Base-by-base conservation (phyloP, 495 filamentous ascomycete species). In the Neurospora sp. region DNA sequence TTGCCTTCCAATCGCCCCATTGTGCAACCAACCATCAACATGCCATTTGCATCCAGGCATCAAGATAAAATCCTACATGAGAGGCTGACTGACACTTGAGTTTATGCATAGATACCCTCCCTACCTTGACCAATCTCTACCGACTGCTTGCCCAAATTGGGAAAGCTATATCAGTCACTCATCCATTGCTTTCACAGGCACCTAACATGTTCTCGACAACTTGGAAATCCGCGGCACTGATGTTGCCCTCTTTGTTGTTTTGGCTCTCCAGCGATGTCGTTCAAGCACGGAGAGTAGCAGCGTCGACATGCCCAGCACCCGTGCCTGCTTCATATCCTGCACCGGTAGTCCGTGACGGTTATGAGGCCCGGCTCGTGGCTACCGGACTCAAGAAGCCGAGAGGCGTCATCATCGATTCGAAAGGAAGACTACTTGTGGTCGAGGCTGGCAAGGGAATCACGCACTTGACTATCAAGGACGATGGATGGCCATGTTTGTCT, bases 361-460 rank as follows among this genome's bases (percentile, higher is more conserved):
- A 88, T 81, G 76, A 78, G 1, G 85, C 84, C 12, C 81, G 85
- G 42, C 82, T 93, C 9, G 80, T 92, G 8, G 87, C 84, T 14
- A 83, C 81, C 0, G 84, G 84, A 3, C 78, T 94, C 35, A 75
- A 74, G 0, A 79, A 73, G 6, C 90, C 91, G 12, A 84, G 91
- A 6, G 83, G 86, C 17, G 83, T 94, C 53, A 76, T 86, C 1
- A 86, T 93, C 73, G 91, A 94, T 76, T 75, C 48, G 8, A 75
- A 76, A 3, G 90, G 90, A 1, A 86, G 86, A 38, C 80, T 94
- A 17, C 83, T 94, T 0, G 87, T 93, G 14, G 82, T 92, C 4
- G 82, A 92, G 72, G 70, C 81, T 27, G 82, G 84, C 7, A 27
- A 53, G 3, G 90, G 91, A 2, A 85, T 94, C 74, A 81, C 78